These are phyloP conservation scores for Podaxis carcinomalis DNA, from an alignment of 768 basidiomycete species.

Conservation along the genomic window DNA sequence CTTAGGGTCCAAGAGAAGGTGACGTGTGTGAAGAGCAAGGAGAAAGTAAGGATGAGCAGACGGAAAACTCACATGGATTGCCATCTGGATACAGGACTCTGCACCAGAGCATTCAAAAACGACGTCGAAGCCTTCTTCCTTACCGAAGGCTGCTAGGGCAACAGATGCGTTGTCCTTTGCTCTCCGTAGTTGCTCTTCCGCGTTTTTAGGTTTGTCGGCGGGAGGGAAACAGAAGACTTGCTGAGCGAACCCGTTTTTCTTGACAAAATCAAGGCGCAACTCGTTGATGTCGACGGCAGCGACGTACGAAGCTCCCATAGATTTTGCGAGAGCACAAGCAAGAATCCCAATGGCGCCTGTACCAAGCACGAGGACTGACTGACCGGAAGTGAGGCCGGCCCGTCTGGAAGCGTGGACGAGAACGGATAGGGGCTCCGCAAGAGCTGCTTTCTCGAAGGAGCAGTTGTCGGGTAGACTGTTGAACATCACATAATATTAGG, in stretches of 20 bases:
- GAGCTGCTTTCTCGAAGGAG: slow-evolving; percentile 76
- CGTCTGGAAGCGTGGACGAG: slow-evolving; percentile 62
- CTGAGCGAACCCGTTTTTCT: slow-evolving; percentile 69
- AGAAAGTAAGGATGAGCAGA: slow-evolving; percentile 5
- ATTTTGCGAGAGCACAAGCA: slow-evolving; percentile 74
- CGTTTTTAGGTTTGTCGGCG: slow-evolving; percentile 42
- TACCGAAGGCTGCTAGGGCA: slow-evolving; percentile 51
- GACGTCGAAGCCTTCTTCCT: slow-evolving; percentile 81
- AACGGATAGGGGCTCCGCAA: slow-evolving; percentile 94
- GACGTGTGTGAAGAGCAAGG: slow-evolving; percentile 5
- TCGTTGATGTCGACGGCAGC: slow-evolving; percentile 85
- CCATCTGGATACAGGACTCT: slow-evolving; percentile 88
- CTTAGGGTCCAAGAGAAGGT: not conserved
- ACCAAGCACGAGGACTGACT: slow-evolving; percentile 84
- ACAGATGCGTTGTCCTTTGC: slow-evolving; percentile 54
- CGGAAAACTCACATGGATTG: slow-evolving; percentile 67
- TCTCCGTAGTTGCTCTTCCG: slow-evolving; percentile 52
- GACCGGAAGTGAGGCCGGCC: slow-evolving; percentile 40
- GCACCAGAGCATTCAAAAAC: slow-evolving; percentile 96
- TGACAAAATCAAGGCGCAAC: slow-evolving; percentile 75
- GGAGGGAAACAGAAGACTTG: slow-evolving; percentile 56
- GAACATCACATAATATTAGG: slow-evolving; percentile 1
- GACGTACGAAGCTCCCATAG: slow-evolving; percentile 65
- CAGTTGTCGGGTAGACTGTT: slow-evolving; percentile 69
- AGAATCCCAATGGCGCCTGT: slow-evolving; percentile 93